These are phyloP conservation scores for Leccinum truebloodii DNA, from an alignment of 768 basidiomycete species.

Conservation along the genomic window DNA sequence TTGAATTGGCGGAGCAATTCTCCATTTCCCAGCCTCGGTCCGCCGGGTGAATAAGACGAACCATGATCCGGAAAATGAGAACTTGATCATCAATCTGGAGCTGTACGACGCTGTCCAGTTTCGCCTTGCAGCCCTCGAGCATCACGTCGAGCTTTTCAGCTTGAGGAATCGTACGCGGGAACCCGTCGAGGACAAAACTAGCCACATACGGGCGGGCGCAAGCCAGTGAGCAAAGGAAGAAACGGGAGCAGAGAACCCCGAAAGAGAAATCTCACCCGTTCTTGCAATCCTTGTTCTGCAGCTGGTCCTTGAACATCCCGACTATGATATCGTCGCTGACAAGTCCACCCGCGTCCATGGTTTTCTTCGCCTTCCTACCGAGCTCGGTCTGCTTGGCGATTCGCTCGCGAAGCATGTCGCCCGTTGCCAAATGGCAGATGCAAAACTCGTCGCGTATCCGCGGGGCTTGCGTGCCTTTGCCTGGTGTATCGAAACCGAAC, in stretches of 20 bases:
- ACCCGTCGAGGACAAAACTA: slow-evolving; percentile 99
- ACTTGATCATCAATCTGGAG: slow-evolving; percentile 92
- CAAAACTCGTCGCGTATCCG: slow-evolving; percentile 90
- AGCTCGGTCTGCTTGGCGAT: slow-evolving; percentile 84
- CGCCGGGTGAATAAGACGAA: slow-evolving; percentile 56
- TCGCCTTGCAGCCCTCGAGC: slow-evolving; percentile 80
- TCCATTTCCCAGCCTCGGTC: too few relatives aligned
- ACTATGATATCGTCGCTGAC: slow-evolving; percentile 98
- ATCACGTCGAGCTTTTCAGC: slow-evolving; percentile 95
- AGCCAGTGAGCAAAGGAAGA: neutral
- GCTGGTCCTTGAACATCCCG: slow-evolving; percentile 93
- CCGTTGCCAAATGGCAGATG: slow-evolving; percentile 97
- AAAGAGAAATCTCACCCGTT: slow-evolving; percentile 73
- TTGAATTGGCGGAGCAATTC: too few relatives aligned
- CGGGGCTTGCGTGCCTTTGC: slow-evolving; percentile 98
- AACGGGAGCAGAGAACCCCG: neutral
- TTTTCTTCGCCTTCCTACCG: slow-evolving; percentile 93
- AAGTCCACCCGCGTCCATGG: slow-evolving; percentile 96
- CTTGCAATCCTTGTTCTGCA: slow-evolving; percentile 92
- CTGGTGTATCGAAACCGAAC: slow-evolving; percentile 41
- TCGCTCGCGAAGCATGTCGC: slow-evolving; percentile 97
- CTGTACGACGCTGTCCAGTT: slow-evolving; percentile 90
- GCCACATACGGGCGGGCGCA: neutral
- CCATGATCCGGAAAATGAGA: slow-evolving; percentile 98
- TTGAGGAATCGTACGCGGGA: slow-evolving; percentile 96